phyloP scores from a whole-genome alignment of 148 eudicot genomes.

The Amaranthus cruentus region DNA sequence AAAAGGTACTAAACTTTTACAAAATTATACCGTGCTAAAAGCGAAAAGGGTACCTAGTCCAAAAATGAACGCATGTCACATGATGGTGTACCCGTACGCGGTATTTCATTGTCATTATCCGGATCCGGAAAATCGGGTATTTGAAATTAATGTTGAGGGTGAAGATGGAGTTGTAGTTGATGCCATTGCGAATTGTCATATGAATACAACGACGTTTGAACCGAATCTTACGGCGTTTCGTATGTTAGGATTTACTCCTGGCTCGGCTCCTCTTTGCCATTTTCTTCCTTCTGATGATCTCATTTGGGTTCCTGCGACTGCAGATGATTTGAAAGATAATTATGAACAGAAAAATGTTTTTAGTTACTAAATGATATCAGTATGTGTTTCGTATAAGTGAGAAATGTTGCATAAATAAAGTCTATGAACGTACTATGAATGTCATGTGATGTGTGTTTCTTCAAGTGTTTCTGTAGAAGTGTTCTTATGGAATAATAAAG shows the following conservation, averaged over 20 bases:
- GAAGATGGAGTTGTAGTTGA: not conserved
- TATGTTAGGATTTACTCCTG: not conserved
- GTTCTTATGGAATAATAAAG: no score
- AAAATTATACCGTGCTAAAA: not conserved
- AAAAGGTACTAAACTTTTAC: not conserved
- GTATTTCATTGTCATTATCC: constrained; percentile 9
- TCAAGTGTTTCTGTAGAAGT: no score
- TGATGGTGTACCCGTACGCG: constrained; percentile 3
- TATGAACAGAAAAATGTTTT: no score
- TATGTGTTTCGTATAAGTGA: no score
- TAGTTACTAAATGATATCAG: no score
- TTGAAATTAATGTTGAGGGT: not conserved
- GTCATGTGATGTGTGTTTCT: no score
- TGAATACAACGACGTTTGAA: constrained; percentile 3
- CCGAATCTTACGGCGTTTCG: not conserved
- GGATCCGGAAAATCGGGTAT: constrained; percentile 5
- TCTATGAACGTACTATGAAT: no score
- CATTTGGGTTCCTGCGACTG: not conserved
- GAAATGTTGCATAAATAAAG: no score
- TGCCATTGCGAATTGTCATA: constrained; percentile 11
- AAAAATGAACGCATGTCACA: constrained; percentile 3
- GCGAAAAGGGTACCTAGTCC: not conserved
- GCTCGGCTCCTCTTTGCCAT: constrained; percentile 11
- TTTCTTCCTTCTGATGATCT: constrained; percentile 13
- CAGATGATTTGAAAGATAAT: no score